These are phyloP conservation scores for Ceratocystis smalleyi DNA, from an alignment of 2,329 filamentous ascomycete species.

Conservation along the genomic window DNA sequence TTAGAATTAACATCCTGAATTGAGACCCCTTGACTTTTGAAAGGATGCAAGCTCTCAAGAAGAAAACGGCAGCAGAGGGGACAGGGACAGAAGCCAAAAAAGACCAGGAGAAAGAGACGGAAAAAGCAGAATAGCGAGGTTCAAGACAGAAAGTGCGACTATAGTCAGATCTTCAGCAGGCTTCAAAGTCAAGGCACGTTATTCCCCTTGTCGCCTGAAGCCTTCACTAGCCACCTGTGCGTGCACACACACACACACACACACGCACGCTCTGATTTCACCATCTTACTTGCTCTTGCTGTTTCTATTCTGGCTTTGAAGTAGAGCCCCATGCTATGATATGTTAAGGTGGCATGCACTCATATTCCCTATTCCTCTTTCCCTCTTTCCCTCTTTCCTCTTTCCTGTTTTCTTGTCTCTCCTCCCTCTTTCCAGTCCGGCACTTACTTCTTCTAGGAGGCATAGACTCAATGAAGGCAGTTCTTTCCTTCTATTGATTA, in stretches of 20 bases:
- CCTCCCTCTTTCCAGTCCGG: not conserved
- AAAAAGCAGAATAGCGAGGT: not conserved
- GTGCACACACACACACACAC: not conserved
- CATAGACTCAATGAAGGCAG: not conserved
- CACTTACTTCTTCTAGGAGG: not conserved
- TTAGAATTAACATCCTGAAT: not conserved
- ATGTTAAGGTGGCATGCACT: not conserved
- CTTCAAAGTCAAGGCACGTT: not conserved
- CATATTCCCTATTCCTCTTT: not conserved
- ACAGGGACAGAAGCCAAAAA: not conserved
- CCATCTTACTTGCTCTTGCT: not conserved
- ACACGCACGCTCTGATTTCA: not conserved
- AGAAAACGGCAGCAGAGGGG: not conserved
- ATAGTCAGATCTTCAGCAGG: not conserved
- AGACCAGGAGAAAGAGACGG: not conserved
- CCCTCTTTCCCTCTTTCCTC: not conserved
- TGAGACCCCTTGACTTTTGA: not conserved
- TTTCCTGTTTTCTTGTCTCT: not conserved
- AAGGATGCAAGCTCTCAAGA: constrained; percentile 1
- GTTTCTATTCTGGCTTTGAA: not conserved
- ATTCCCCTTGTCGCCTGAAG: not conserved
- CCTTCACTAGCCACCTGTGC: not conserved
- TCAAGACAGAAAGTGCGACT: not conserved
- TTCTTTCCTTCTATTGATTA: not conserved
- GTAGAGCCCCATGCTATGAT: not conserved